Percentiles rank a stretch among this genome's conserved stretches.
phyloP scores from a whole-genome alignment of 345 rosid genomes.

The Anastatica hierochuntica region DNA sequence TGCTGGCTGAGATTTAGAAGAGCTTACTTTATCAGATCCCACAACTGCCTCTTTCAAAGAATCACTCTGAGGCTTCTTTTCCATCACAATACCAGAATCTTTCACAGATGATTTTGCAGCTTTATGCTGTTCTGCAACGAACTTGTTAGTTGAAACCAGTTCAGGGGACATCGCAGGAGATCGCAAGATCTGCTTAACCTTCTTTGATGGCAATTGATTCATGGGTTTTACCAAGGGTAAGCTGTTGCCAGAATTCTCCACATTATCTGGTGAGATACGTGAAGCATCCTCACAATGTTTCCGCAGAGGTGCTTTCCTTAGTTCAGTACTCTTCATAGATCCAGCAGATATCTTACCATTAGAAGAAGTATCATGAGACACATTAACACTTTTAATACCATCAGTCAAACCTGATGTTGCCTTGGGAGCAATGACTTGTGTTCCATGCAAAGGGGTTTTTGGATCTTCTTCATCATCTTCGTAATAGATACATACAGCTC shows the following conservation, averaged over 20 bases:
- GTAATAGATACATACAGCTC: constrained; percentile 74
- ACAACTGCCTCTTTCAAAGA: constrained; percentile 32
- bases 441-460: constrained; percentile 89
- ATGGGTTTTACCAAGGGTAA: constrained; percentile 36
- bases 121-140: constrained; percentile 34
- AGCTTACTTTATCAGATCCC: constrained; percentile 31
- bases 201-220: constrained; percentile 30
- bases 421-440: constrained; percentile 29
- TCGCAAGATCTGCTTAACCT: constrained; percentile 31
- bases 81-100: constrained; percentile 29
- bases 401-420: constrained; percentile 27
- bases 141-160: constrained; percentile 24
- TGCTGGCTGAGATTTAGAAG: constrained; percentile 36
- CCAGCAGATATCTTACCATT: constrained; percentile 27
- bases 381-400: constrained; percentile 26
- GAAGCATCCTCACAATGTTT: constrained; percentile 29
- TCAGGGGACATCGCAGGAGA: constrained; percentile 57
- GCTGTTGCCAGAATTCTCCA: constrained; percentile 28
- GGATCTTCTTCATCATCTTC: constrained; percentile 57
- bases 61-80: constrained; percentile 43
- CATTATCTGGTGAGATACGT: constrained; percentile 19
- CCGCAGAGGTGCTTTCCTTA: constrained; percentile 31
- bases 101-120: constrained; percentile 33
- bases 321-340: constrained; percentile 29
- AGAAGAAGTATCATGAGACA: constrained; percentile 19